Evolutionary conservation across 2,329 filamentous ascomycete species (phyloP), one percentile per base, ranked within the genome.

Genomic region (Sclerotinia subarctica): DNA sequence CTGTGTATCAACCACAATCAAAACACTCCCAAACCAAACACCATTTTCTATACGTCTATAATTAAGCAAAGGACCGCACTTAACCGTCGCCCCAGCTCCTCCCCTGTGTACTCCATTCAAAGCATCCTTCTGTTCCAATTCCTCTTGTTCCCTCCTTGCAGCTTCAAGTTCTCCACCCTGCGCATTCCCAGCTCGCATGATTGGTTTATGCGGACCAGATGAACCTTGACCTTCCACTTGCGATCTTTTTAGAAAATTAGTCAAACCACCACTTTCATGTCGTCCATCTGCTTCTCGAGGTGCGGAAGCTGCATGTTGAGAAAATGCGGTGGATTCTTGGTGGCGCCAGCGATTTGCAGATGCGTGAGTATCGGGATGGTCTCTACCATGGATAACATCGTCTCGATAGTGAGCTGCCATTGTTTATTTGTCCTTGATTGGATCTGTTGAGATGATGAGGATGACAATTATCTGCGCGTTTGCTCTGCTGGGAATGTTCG

Each of bases 11-110:
- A 90, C 91, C 64, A 97, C 93, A 62, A 97, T 81, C 74, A 97
- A 81, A 10, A 96, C 91, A 77, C 93, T 96, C 68, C 94, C 94
- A 74, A 91, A 83, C 94, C 94, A 98, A 52, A 80, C 80, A 51
- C 82, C 82, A 38, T 84, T 84, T 74, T 89, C 86, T 86, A 90
- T 93, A 75, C 86, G 86, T 71, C 89, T 84, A 78, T 93, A 94
- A 79, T 94, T 94, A 70, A 94, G 80, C 72, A 94, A 80, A 26
- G 91, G 91, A 0, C 91, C 91, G 73, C 86, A 89, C 19, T 90
- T 82, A 38, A 93, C 84, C 70, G 91, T 86, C 74, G 81, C 84
- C 57, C 83, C 70, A 15, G 70, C 69, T 38, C 63, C 69, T 5
- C 47, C 67, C 10, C 68, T 66, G n/a, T 46, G 69, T 38, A 67